phyloP scores from a whole-genome alignment of 129 eudicot genomes.

The Chrysanthemum seticuspe region DNA sequence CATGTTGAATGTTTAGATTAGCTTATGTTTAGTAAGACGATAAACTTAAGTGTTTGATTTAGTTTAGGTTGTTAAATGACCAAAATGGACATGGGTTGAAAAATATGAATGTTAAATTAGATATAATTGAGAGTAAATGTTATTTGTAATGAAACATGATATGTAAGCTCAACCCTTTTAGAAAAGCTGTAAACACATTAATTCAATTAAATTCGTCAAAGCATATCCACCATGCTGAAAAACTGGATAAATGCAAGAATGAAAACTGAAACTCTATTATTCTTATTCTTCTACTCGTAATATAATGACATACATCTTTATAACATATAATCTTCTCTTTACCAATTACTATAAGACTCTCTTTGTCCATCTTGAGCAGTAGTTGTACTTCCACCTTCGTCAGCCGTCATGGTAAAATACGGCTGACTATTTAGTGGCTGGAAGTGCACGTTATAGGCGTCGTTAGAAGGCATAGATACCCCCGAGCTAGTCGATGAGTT shows the following conservation, averaged over 20 bases:
- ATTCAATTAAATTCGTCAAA: too few species aligned
- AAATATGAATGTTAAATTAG: too few species aligned
- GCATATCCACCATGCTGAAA: too few species aligned
- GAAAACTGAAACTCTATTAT: background rate
- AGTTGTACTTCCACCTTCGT: slow-evolving; percentile 20
- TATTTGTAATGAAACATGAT: too few species aligned
- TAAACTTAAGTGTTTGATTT: too few species aligned
- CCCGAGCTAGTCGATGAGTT: background rate
- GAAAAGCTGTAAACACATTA: too few species aligned
- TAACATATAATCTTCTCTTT: background rate
- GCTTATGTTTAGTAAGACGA: too few species aligned
- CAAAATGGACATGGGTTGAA: too few species aligned
- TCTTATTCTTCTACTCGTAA: background rate
- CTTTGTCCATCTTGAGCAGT: slow-evolving; percentile 19
- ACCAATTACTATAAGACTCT: slow-evolving; percentile 7
- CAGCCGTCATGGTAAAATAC: slow-evolving; percentile 24
- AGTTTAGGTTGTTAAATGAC: too few species aligned
- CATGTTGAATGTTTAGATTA: too few species aligned
- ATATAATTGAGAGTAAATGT: too few species aligned
- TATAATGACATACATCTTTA: background rate
- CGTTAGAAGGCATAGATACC: slow-evolving; percentile 1
- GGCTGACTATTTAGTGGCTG: slow-evolving; percentile 8
- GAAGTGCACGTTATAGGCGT: slow-evolving; percentile 19
- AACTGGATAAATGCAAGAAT: background rate
- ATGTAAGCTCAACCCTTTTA: too few species aligned